Evolutionary conservation across 331 rosid genomes (phyloP).

Genomic region (Saraca asoca): DNA sequence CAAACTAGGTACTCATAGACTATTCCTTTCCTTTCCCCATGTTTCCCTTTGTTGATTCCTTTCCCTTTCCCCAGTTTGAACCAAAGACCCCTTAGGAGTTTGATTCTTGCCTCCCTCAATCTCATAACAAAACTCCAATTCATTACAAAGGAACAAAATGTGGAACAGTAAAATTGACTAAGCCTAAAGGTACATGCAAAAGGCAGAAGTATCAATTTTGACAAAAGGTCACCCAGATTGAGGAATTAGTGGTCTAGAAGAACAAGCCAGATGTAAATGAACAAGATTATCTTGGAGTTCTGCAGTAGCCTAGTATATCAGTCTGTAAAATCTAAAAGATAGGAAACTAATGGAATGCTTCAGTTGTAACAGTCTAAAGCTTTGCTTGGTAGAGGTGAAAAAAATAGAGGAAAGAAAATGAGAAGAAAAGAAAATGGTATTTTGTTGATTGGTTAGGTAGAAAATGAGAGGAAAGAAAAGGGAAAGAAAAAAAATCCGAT

Average conservation of each 20-base stretch:
- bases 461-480: too few species aligned
- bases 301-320: background rate
- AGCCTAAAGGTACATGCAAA: conserved; percentile 1
- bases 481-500: too few species aligned
- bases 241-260: background rate
- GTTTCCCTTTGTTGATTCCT: too few species aligned
- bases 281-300: background rate
- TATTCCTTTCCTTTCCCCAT: too few species aligned
- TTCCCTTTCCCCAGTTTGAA: too few species aligned
- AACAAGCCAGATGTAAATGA: background rate
- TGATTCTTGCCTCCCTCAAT: background rate
- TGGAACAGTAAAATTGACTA: conserved; percentile 4
- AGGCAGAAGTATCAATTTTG: background rate
- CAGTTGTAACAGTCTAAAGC: conserved; percentile 9
- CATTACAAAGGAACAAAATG: background rate
- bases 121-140: too few species aligned
- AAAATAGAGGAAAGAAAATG: too few species aligned
- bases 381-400: too few species aligned
- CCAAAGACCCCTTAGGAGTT: too few species aligned
- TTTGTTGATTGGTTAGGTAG: too few species aligned
- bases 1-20: too few species aligned
- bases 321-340: background rate
- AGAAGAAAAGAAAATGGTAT: too few species aligned
- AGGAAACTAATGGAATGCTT: background rate
- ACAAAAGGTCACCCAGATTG: background rate